Evolutionary conservation across 106 monocot genomes (phyloP).

Genomic region (Dactylorhiza incarnata): DNA sequence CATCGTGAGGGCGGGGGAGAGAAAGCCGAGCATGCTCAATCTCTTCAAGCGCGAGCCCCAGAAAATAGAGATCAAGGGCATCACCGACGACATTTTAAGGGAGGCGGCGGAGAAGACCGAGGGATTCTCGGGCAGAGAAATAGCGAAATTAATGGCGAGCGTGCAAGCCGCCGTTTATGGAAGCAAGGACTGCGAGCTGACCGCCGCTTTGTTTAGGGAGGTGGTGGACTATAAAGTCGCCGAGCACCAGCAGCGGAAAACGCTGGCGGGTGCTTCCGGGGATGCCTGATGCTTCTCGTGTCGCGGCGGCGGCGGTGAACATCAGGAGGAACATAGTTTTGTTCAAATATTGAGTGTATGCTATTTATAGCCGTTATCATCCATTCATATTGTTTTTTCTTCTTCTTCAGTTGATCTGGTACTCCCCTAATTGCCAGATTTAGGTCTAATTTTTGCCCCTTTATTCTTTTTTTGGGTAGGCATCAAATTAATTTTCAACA

Average conservation of each 20-base stretch:
- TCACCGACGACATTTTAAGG: conserved; percentile 64
- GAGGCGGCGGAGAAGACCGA: conserved; percentile 81
- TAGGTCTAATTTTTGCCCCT: too few species aligned
- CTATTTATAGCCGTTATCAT: neutral
- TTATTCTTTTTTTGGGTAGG: too few species aligned
- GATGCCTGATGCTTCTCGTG: neutral
- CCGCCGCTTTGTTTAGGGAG: conserved; percentile 52
- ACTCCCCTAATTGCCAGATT: too few species aligned
- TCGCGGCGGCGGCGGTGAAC: neutral
- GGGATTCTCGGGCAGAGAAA: conserved; percentile 91
- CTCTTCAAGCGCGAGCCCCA: conserved; percentile 46
- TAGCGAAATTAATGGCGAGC: conserved; percentile 85
- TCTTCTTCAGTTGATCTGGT: neutral
- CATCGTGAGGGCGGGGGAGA: conserved; percentile 51
- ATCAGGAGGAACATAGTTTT: neutral
- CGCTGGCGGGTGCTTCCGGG: conserved; percentile 18
- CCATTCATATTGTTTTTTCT: neutral
- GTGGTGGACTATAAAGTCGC: conserved; percentile 95
- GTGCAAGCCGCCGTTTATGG: conserved; percentile 96
- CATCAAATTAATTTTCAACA: too few species aligned
- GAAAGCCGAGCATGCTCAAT: conserved; percentile 14
- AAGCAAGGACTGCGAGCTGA: conserved; percentile 76
- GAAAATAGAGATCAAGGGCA: conserved; percentile 61
- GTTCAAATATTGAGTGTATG: neutral
- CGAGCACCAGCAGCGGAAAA: conserved; percentile 83